Base-by-base conservation (phyloP, 2,329 filamentous ascomycete species). In the Aureobasidium sp. region DNA sequence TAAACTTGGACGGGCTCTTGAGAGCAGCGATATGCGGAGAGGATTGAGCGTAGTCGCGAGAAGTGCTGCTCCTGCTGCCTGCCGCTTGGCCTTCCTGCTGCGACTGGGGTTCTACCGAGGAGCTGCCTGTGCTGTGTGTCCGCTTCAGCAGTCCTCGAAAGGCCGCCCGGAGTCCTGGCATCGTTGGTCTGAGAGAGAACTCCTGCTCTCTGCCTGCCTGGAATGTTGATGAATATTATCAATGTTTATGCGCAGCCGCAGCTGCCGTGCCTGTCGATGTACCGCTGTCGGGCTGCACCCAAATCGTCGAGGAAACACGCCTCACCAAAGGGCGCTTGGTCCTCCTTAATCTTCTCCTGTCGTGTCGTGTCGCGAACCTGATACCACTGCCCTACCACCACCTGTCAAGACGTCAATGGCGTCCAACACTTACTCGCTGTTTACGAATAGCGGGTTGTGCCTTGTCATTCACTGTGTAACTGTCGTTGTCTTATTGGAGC, bases 301-400 rank as follows among this genome's bases (percentile, higher is more conserved):
- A 44, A n/a, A 45, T 30, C 21, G 41, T 57, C 53, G 6, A 57
- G 53, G n/a, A 57, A 42, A 36, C 53, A 57, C 53, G 53, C 29
- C 53, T 57, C 53, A n/a, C 39, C 9, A 21, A 9, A 8, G 6
- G 39, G 39, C 37, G 53, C 53, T 34, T 36, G 41, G 53, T 57
- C 53, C 53, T 57, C 53, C 53, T 57, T 57, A 57, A 57, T 57
- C 53, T 57, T 57, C 27, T 57, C 53, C 53, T 57, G 53, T 57
- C 53, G 32, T 54, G 50, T 14, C 37, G 39, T 45, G 29, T 36
- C 27, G 27, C 27, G 7, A 54, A 44, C 27, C 21, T 29, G 37
- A 30, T 39, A 51, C 34, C 21, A 21, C 21, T 21, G 21, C 21
- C 21, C 21, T 21, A 21, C 21, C 21, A 42, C 8, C 13, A 27